Base-by-base conservation (phyloP, 257 asterid species). In the Capsicum rhomboideum region DNA sequence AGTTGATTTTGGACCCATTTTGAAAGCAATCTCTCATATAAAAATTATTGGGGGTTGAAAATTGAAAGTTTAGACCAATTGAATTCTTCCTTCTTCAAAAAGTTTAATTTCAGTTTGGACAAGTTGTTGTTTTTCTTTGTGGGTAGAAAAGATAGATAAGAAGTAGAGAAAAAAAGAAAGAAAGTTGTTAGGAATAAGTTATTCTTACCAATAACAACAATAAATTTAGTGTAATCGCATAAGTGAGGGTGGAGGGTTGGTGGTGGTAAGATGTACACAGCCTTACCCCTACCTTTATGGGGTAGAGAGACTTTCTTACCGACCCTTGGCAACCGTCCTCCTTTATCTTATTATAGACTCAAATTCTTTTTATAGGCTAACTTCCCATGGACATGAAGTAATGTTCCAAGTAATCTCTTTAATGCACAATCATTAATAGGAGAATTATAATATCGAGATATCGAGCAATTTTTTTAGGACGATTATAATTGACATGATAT, bases 1-100 rank as follows among this genome's bases (percentile, higher is more conserved):
- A 52, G 87, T 86, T 54, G 67, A 37, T 87, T 86, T 90, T 89
- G 89, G 89, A 71, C 85, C 90, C 89, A 84, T 46, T 74, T 46
- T 84, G 92, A 86, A 72, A 84, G 83, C 67, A 44, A 82, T 80
- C 46, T 20, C 29, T 75, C 81, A 21, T 66, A 23, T 53, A 18
- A 8, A 64, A 4, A 21, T 49, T 71, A 11, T 68, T 83, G 8
- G 1, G 1, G 18, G 12, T 50, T 72, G 58, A 55, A 26, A 53
- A 50, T 44, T 59, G 72, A 21, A 74, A 44, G 6, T 46, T 52
- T 78, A 71, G 53, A 68, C 78, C 82, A 56, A 44, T 68, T 26
- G 12, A 46, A 74, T 74, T 74, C 40, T 74, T 74, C 40, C 40
- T 46, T 74, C n/a, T 13, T 74, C 1, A 46, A 3, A 44, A 72